Evolutionary conservation across 2,329 filamentous ascomycete genomes (phyloP).

Genomic region (Pseudogymnoascus sp.): DNA sequence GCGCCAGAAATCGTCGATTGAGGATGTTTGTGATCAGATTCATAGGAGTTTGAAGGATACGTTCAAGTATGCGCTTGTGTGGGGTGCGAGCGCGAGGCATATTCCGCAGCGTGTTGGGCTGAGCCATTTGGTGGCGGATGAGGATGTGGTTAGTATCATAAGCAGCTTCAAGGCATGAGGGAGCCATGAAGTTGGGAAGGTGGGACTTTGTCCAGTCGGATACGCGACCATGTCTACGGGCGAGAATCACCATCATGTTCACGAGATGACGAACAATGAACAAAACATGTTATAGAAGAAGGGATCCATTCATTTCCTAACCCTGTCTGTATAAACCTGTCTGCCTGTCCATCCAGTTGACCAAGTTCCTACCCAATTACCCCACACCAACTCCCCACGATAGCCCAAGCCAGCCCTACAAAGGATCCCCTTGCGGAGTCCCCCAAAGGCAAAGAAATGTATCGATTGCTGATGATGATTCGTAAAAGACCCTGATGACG

Average conservation of each 20-base stretch:
- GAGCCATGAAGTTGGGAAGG: neutral
- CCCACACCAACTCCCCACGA: slow-evolving; percentile 6
- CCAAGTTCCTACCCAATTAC: slow-evolving; percentile 5
- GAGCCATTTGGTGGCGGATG: slow-evolving; percentile 64
- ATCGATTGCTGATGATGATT: slow-evolving; percentile 7
- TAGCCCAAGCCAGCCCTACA: neutral
- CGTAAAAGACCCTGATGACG: slow-evolving; percentile 3
- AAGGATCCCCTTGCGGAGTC: neutral
- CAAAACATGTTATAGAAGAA: neutral
- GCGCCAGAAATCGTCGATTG: slow-evolving; percentile 75
- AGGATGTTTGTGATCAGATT: slow-evolving; percentile 94
- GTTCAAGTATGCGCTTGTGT: slow-evolving; percentile 97
- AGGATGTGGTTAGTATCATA: slow-evolving; percentile 61
- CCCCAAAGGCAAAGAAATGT: neutral
- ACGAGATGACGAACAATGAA: slow-evolving; percentile 4
- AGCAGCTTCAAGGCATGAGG: slow-evolving; percentile 52
- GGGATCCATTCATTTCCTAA: neutral
- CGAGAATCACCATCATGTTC: neutral
- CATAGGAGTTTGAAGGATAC: slow-evolving; percentile 93
- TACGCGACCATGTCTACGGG: neutral
- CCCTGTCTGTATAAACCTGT: neutral
- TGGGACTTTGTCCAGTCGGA: neutral
- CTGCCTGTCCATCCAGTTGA: neutral
- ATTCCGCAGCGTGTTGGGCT: slow-evolving; percentile 88
- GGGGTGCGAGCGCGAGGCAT: slow-evolving; percentile 93